These are phyloP conservation scores for Neonothopanus nambi DNA, from an alignment of 1,284 basidiomycete species.

Conservation along the genomic window DNA sequence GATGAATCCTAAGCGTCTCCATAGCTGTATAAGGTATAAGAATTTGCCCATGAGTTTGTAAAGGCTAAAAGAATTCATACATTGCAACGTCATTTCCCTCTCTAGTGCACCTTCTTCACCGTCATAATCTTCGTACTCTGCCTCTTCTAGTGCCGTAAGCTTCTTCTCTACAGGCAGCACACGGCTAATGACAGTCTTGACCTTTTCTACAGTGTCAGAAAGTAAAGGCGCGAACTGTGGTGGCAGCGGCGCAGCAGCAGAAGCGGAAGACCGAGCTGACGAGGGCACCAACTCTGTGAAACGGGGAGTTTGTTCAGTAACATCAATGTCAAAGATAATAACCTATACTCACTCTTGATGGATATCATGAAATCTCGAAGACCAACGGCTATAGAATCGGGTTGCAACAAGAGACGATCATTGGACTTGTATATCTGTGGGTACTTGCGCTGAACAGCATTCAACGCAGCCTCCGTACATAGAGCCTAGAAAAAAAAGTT, in stretches of 20 bases:
- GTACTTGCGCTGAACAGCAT: slow-evolving; percentile 94
- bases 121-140: slow-evolving; percentile 82
- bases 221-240: slow-evolving; percentile 86
- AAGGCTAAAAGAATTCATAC: slow-evolving; percentile 44
- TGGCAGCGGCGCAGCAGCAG: slow-evolving; percentile 84
- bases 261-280: slow-evolving; percentile 87
- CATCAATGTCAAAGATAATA: slow-evolving; percentile 9
- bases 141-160: slow-evolving; percentile 87
- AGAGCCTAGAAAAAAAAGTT: slow-evolving; percentile 67
- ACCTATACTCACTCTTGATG: slow-evolving; percentile 76
- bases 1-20: slow-evolving; percentile 88
- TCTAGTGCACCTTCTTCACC: slow-evolving; percentile 74
- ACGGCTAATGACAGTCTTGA: slow-evolving; percentile 69
- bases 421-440: slow-evolving; percentile 96
- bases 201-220: slow-evolving; percentile 63
- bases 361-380: slow-evolving; percentile 98
- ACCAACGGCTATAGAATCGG: slow-evolving; percentile 84
- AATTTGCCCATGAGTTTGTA: slow-evolving; percentile 15
- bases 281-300: slow-evolving; percentile 86
- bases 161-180: slow-evolving; percentile 77
- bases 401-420: slow-evolving; percentile 84
- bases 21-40: slow-evolving; percentile 58
- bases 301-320: slow-evolving; percentile 8
- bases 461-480: slow-evolving; percentile 95
- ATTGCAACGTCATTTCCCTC: slow-evolving; percentile 83